Conservation (phyloP, 495 filamentous ascomycete species). For the Lophiotrema nucula region DNA sequence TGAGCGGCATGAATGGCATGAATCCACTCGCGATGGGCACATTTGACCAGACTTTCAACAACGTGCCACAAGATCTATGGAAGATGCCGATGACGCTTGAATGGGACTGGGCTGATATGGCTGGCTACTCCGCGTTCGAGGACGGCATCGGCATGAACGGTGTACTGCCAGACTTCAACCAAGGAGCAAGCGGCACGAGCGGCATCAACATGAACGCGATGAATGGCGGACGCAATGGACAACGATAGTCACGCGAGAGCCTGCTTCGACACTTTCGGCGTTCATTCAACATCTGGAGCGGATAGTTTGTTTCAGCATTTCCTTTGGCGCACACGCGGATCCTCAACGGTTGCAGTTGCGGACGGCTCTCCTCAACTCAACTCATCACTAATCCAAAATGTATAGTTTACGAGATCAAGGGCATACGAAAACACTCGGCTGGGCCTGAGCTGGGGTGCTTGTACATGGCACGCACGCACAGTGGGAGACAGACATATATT, state of each 20-base stretch:
- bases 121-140: conserved; percentile 36
- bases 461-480: no score
- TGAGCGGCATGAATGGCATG: conserved; percentile 22
- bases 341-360: background rate
- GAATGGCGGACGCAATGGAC: conserved; percentile 32
- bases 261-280: background rate
- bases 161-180: conserved; percentile 25
- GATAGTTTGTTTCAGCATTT: background rate
- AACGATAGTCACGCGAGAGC: background rate
- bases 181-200: conserved; percentile 13
- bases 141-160: conserved; percentile 36
- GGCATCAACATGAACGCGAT: conserved; percentile 17
- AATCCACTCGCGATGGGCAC: conserved; percentile 38
- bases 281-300: no score
- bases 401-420: background rate
- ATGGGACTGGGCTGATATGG: conserved; percentile 98
- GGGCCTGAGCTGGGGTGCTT: no score
- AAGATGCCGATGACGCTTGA: conserved; percentile 94
- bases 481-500: no score
- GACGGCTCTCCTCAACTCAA: background rate
- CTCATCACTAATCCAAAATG: background rate
- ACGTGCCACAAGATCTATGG: conserved; percentile 92
- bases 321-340: background rate
- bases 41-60: conserved; percentile 78
- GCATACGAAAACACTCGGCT: no score